A percentile compares a stretch with the other conserved stretches of the same genome.
Conservation (phyloP, 2,329 filamentous ascomycete genomes). For the Colletotrichum lentis region DNA sequence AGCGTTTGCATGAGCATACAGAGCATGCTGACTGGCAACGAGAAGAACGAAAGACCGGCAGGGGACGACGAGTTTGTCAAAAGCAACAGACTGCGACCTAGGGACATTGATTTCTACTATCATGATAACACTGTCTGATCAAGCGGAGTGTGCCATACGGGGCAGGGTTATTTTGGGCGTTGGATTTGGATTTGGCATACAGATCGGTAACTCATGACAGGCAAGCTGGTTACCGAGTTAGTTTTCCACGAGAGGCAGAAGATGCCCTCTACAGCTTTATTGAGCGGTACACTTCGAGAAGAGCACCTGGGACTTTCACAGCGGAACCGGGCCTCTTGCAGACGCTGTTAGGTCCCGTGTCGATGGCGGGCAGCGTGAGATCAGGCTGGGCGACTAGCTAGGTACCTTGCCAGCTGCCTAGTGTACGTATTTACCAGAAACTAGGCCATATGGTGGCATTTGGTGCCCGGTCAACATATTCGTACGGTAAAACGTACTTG, state of each 20-base stretch:
- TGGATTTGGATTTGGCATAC: constrained; percentile 27
- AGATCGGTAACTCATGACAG: constrained; percentile 15
- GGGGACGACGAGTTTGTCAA: constrained; percentile 91
- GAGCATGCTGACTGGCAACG: constrained; percentile 97
- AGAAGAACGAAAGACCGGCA: constrained; percentile 86
- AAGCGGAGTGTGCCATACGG: neutral
- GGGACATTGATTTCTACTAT: constrained; percentile 93
- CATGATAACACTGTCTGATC: constrained; percentile 79
- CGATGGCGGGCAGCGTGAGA: constrained; percentile 1
- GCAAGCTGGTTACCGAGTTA: constrained; percentile 18
- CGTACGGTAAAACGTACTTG: neutral
- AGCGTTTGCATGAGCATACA: constrained; percentile 97
- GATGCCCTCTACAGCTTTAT: constrained; percentile 14
- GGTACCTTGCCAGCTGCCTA: neutral
- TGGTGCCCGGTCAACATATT: neutral
- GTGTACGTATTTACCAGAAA: neutral
- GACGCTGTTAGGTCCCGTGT: neutral
- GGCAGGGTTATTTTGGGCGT: constrained; percentile 27
- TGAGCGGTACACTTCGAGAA: constrained; percentile 14
- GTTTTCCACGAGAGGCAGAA: constrained; percentile 9
- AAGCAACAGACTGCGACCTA: constrained; percentile 78
- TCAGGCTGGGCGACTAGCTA: neutral
- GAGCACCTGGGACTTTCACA: constrained; percentile 4
- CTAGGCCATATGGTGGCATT: constrained; percentile 1
- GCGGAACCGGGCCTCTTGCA: constrained; percentile 10